A percentile compares a stretch with the other conserved stretches of the same genome.
Evolutionary conservation across 1,139 yeast genomes (phyloP).

Genomic region (Suhomyces bribrorum): DNA sequence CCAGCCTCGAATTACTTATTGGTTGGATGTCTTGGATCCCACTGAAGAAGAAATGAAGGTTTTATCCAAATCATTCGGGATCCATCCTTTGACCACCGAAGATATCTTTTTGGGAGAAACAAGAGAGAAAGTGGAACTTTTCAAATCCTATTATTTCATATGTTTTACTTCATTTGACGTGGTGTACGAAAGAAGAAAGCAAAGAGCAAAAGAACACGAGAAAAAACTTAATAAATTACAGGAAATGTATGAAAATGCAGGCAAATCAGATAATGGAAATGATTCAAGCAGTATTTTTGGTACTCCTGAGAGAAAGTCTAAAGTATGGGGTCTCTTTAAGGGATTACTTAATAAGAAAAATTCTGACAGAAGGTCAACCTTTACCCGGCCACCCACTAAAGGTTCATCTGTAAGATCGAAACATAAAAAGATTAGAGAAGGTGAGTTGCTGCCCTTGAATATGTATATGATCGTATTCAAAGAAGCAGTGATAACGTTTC

Average conservation of each 20-base stretch:
- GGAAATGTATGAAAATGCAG: conserved; percentile 33
- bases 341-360: conserved; percentile 10
- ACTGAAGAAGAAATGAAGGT: conserved; percentile 97
- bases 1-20: conserved; percentile 55
- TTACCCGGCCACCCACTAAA: conserved; percentile 13
- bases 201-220: conserved; percentile 46
- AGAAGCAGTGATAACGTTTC: conserved; percentile 90
- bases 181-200: conserved; percentile 65
- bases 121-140: conserved; percentile 91
- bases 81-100: conserved; percentile 94
- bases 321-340: conserved; percentile 21
- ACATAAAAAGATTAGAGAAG: conserved; percentile 51
- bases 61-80: conserved; percentile 84
- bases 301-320: conserved; percentile 20
- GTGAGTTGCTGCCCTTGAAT: conserved; percentile 85
- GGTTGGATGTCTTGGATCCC: conserved; percentile 92
- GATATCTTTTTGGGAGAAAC: conserved; percentile 94
- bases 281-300: conserved; percentile 24
- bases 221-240: conserved; percentile 42
- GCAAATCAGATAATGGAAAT: conserved; percentile 15
- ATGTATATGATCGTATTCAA: conserved; percentile 91
- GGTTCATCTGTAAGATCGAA: conserved; percentile 29
- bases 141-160: conserved; percentile 84
- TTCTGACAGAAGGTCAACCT: conserved; percentile 5
- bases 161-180: conserved; percentile 93